These are phyloP conservation scores for Cutaneotrichosporon dermatis DNA, from an alignment of 1,284 basidiomycete species.

Conservation along the genomic window DNA sequence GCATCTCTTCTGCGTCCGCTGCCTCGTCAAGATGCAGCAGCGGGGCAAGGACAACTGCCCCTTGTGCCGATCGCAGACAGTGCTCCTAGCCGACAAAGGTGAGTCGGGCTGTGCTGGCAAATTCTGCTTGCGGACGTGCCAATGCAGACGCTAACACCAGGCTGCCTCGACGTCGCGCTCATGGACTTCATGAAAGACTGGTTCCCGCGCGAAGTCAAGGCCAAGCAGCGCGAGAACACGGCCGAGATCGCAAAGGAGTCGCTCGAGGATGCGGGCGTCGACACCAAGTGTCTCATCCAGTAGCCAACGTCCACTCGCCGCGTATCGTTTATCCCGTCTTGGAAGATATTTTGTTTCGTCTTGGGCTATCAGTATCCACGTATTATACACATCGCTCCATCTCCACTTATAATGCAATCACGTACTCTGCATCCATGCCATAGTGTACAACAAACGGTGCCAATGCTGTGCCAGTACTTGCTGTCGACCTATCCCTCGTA, in stretches of 20 bases:
- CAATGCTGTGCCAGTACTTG: too few species aligned
- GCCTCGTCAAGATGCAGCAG: conserved; percentile 92
- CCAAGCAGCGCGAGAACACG: conserved; percentile 73
- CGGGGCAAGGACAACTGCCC: conserved; percentile 75
- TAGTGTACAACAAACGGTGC: conserved; percentile 4
- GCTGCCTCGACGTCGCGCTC: conserved; percentile 37
- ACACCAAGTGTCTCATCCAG: conserved; percentile 35
- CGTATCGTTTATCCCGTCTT: too few species aligned
- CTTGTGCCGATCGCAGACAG: conserved; percentile 73
- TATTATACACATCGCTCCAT: conserved; percentile 40
- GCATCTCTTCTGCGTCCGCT: conserved; percentile 88
- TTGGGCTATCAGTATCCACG: too few species aligned
- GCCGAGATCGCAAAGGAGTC: conserved; percentile 70
- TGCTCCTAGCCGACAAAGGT: conserved; percentile 70
- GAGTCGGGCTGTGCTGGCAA: conserved; percentile 39
- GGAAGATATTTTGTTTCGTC: too few species aligned
- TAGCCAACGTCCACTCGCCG: conserved; percentile 46
- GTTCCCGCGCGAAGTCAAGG: conserved; percentile 81
- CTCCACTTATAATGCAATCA: neutral
- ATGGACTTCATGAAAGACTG: conserved; percentile 76
- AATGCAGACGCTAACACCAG: conserved; percentile 11
- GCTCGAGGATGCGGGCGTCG: conserved; percentile 60
- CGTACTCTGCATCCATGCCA: neutral
- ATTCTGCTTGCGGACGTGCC: too few species aligned
- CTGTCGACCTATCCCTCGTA: too few species aligned